Evolutionary conservation across 352 stramenopile species (phyloP), one percentile per base, ranked within the genome.

Genomic region (Pythium rhizo-oryzae): DNA sequence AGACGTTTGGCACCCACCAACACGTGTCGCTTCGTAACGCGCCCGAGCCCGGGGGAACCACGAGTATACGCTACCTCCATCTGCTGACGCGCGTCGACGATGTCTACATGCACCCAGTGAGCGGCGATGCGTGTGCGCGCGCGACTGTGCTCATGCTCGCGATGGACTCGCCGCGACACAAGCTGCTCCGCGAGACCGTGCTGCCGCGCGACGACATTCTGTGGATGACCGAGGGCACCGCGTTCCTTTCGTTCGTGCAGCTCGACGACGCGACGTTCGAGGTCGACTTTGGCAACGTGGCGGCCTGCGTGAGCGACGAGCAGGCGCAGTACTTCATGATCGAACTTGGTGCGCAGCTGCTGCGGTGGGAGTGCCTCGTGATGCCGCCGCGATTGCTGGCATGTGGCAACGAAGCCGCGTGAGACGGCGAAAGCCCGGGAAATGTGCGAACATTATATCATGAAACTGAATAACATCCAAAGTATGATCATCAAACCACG

Each of bases 271-370:
- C 25, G 12, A 52, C 33, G 43, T 49, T 72, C 25, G 65, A 72
- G 41, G 62, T 72, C n/a, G 65, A 72, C 33, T 72, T 55, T 50
- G 54, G 65, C 50, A 58, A 72, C 39, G 65, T 72, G 28, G 30
- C 57, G 11, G 37, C 39, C n/a, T 72, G 65, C n/a, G 51, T 67
- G 28, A 67, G 61, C 28, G 50, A 67, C 5, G 55, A 60, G 53
- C 66, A 72, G 28, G 66, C 59, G 7, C 44, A 72, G 54, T 72
- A 72, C 24, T 72, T 72, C 39, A 65, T 72, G 56, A 58, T 72
- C 35, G 66, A 72, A 13, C 58, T 72, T 19, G 66, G 66, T 19
- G 66, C 66, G 18, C 47, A 62, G 18, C 44, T 72, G 1, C 59
- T 72, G 39, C 66, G 66, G 2, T 72, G 66, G 66, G 66, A 72